Evolutionary conservation across 306 rosid species (phyloP), one percentile per base, ranked within the genome.

Genomic region (Castanea mollissima): DNA sequence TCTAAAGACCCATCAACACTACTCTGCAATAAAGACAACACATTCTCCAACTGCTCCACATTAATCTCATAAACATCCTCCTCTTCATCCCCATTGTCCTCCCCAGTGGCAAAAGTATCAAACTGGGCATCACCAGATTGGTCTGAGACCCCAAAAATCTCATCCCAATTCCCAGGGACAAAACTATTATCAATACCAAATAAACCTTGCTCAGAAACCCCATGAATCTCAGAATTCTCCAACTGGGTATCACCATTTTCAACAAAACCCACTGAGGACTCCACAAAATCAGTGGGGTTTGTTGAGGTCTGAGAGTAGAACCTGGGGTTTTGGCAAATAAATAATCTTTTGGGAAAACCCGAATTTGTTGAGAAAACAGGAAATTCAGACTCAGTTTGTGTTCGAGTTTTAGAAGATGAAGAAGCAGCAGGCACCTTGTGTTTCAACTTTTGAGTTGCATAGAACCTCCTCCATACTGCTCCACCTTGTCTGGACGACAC

Each of bases 1-100:
- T 88, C 96, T 29, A 92, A 75, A 14, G 93, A 87, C 56, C 79
- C 89, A 75, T 87, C 91, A 56, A 75, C 76, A 32, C 74, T 85
- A 54, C 79, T 81, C 55, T 85, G 85, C 34, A 92, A 81, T 74
- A 92, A 80, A 81, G 81, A 67, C 74, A 84, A 70, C 62, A 90
- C 73, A 38, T 68, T 84, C 80, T 94, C 96, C 67, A 90, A 64
- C 76, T 88, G 78, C 69, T 84, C 93, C n/a, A n/a, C 55, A 60
- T 89, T 86, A 76, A 93, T 79, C 82, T 87, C 92, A 60, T 73
- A 76, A 56, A 63, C 78, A 79, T 68, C 57, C 38, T 63, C 83
- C 51, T 76, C 87, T 41, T 41, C 83, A 18, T 56, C 65, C n/a
- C 18, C 76, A 35, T 2, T 60, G 71, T 74, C 84, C 23, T 54